Conservation (phyloP, 495 filamentous ascomycete species). For the Daldinia childiae region DNA sequence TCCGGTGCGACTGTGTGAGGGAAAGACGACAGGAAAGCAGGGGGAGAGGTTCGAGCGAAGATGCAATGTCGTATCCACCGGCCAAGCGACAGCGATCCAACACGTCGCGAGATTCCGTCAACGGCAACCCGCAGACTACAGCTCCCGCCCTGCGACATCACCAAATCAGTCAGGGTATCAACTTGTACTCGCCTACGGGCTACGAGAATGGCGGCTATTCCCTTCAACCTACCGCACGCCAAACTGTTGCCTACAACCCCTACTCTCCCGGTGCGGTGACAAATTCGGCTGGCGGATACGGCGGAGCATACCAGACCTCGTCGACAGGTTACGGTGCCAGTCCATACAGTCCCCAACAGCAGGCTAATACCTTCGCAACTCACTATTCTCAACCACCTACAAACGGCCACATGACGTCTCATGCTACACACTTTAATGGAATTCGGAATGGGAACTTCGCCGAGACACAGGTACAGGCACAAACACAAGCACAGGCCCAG, state of each 20-base stretch:
- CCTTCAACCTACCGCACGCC: constrained; percentile 38
- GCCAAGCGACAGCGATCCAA: constrained; percentile 51
- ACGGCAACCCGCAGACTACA: constrained; percentile 41
- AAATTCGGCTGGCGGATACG: constrained; percentile 41
- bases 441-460: constrained; percentile 42
- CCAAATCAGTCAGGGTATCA: constrained; percentile 36
- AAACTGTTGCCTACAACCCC: constrained; percentile 36
- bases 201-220: constrained; percentile 47
- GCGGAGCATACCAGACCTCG: constrained; percentile 42
- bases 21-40: constrained; percentile 10
- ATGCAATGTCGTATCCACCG: constrained; percentile 50
- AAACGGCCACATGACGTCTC: constrained; percentile 42
- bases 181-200: constrained; percentile 30
- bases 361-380: constrained; percentile 36
- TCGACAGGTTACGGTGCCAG: constrained; percentile 38
- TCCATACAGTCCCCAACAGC: constrained; percentile 45
- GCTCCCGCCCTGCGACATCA: constrained; percentile 42
- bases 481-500: constrained; percentile 29
- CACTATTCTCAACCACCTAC: constrained; percentile 44
- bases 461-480: constrained; percentile 36
- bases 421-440: constrained; percentile 40
- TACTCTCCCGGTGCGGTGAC: constrained; percentile 46
- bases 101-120: constrained; percentile 48
- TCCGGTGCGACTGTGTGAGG: constrained; percentile 30
- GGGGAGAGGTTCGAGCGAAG: constrained; percentile 22